Conservation (phyloP, 2,329 filamentous ascomycete genomes). For the Hypomyces rosellus region DNA sequence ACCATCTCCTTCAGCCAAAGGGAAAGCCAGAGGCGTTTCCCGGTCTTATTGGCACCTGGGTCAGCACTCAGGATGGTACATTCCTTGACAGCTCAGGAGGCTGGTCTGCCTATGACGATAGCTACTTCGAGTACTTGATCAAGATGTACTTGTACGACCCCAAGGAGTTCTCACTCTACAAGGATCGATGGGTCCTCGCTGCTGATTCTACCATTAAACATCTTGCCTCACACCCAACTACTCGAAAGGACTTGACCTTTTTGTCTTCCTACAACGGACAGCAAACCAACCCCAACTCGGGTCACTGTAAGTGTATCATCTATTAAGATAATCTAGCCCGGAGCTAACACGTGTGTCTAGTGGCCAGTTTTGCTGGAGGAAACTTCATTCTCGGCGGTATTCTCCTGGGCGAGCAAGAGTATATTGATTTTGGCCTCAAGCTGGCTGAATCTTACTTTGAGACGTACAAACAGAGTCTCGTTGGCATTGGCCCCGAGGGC, state of each 20-base stretch:
- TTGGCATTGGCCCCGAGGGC: slow-evolving; percentile 69
- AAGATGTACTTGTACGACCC: slow-evolving; percentile 85
- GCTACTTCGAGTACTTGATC: slow-evolving; percentile 84
- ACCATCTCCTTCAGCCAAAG: slow-evolving; percentile 59
- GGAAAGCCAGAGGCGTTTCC: slow-evolving; percentile 63
- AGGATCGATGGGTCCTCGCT: slow-evolving; percentile 67
- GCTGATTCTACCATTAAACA: slow-evolving; percentile 69
- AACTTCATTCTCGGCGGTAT: slow-evolving; percentile 79
- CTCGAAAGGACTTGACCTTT: slow-evolving; percentile 66
- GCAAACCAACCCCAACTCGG: slow-evolving; percentile 37
- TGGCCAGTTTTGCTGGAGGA: slow-evolving; percentile 79
- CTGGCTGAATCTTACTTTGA: slow-evolving; percentile 68
- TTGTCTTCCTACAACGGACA: slow-evolving; percentile 50
- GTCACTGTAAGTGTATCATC: slow-evolving; percentile 41
- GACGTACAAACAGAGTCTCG: slow-evolving; percentile 63
- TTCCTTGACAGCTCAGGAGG: slow-evolving; percentile 64
- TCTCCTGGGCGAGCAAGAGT: slow-evolving; percentile 57
- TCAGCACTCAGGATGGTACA: slow-evolving; percentile 57
- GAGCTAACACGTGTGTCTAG: slow-evolving; percentile 22
- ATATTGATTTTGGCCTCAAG: slow-evolving; percentile 66
- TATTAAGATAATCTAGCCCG: not conserved
- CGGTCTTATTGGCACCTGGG: slow-evolving; percentile 63
- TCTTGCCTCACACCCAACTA: slow-evolving; percentile 60
- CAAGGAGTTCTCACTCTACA: slow-evolving; percentile 55
- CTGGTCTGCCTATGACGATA: slow-evolving; percentile 73